phyloP scores from a whole-genome alignment of 805 yeast species.

The Pichia pseudocactophila region DNA sequence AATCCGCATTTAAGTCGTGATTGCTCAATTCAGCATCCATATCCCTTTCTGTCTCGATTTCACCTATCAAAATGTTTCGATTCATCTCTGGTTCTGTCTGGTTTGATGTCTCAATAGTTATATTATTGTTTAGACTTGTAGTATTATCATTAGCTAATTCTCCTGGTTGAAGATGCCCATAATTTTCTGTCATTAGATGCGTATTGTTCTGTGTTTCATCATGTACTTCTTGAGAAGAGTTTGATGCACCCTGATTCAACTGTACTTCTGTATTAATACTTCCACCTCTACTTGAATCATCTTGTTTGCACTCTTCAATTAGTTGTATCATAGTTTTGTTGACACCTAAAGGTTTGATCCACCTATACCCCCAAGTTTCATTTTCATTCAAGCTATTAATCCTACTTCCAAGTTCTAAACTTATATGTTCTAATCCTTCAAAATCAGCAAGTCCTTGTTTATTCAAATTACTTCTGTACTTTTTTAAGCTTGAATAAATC shows the following conservation, averaged over 20 bases:
- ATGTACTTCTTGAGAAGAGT: neutral
- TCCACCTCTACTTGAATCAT: neutral
- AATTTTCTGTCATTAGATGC: constrained; percentile 17
- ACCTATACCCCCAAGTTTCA: constrained; percentile 10
- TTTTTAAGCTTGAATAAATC: neutral
- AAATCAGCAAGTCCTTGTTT: neutral
- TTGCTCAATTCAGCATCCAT: constrained; percentile 40
- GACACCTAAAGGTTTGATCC: constrained; percentile 41
- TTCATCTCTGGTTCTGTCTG: neutral
- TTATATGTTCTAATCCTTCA: constrained; percentile 10
- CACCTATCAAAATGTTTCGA: constrained; percentile 1
- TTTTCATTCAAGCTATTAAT: constrained; percentile 8
- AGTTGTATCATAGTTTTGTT: constrained; percentile 42
- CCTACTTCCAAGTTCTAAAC: constrained; percentile 11
- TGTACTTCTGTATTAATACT: neutral
- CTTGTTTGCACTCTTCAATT: constrained; percentile 15
- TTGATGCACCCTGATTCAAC: neutral
- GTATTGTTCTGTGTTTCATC: constrained; percentile 6
- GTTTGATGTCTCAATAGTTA: constrained; percentile 16
- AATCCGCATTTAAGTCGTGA: constrained; percentile 29
- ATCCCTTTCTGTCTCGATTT: constrained; percentile 21
- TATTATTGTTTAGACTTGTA: constrained; percentile 8
- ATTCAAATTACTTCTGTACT: constrained; percentile 14
- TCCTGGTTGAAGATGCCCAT: constrained; percentile 6
- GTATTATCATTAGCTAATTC: constrained; percentile 8